A percentile compares a stretch with the other conserved stretches of the same genome.
Conservation (phyloP, 306 rosid species). For the Astragalus glycyphyllos region DNA sequence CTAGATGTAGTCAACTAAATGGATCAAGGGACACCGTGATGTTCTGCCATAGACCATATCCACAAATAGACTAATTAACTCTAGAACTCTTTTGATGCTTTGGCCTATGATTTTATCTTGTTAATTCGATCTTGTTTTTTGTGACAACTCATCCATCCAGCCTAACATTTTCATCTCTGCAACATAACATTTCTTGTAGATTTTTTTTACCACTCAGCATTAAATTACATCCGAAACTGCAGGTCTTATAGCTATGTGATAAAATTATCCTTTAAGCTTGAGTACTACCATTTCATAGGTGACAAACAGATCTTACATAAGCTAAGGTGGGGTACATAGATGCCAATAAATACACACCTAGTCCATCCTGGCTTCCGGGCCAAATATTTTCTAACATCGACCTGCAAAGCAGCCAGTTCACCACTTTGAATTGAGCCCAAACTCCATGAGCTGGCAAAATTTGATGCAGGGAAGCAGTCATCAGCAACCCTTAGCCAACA, state of each 20-base stretch:
- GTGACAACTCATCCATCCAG: not conserved
- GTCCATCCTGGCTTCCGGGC: slow-evolving; percentile 99
- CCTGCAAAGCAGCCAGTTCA: slow-evolving; percentile 95
- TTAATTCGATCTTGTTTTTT: not conserved
- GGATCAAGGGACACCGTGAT: not conserved
- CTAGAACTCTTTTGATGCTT: not conserved
- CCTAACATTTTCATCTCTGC: not conserved
- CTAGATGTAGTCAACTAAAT: not conserved
- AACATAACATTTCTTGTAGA: not conserved
- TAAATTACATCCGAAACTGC: not conserved
- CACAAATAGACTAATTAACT: not conserved
- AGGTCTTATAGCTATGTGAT: not conserved
- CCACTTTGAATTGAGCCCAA: slow-evolving; percentile 89
- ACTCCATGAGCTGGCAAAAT: slow-evolving; percentile 98
- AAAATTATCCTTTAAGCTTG: not conserved
- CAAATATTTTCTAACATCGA: slow-evolving; percentile 92
- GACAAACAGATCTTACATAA: no score
- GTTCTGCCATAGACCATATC: not conserved
- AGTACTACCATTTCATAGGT: not conserved
- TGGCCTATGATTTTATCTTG: not conserved
- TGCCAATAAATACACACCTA: slow-evolving; percentile 65
- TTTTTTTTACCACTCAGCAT: not conserved
- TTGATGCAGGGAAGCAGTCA: slow-evolving; percentile 97
- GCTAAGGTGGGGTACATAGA: not conserved
- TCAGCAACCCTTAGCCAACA: slow-evolving; percentile 99